phyloP scores from a whole-genome alignment of 176 grass and related monocot genomes.

The Musa troglodytarum region DNA sequence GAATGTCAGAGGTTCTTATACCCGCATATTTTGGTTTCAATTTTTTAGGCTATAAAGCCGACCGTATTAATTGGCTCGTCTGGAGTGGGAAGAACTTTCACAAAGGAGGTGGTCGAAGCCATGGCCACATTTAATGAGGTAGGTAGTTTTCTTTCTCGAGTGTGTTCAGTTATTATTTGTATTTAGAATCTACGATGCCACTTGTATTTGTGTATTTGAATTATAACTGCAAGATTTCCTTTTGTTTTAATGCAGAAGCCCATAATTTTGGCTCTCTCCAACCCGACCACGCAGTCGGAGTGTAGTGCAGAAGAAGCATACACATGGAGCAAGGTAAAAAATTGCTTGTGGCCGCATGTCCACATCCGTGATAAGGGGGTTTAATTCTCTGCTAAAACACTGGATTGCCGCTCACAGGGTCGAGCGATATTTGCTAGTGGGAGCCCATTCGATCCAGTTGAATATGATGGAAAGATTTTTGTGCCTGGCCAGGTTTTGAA shows the following conservation, averaged over 20 bases:
- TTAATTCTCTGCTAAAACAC: background rate
- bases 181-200: background rate
- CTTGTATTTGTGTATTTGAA: background rate
- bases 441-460: slow-evolving; percentile 90
- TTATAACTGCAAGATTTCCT: slow-evolving; percentile 14
- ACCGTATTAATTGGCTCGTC: slow-evolving; percentile 66
- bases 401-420: slow-evolving; percentile 37
- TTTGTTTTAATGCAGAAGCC: slow-evolving; percentile 40
- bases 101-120: slow-evolving; percentile 64
- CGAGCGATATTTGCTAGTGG: slow-evolving; percentile 84
- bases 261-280: slow-evolving; percentile 79
- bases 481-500: slow-evolving; percentile 72
- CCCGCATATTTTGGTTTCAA: background rate
- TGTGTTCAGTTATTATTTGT: background rate
- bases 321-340: slow-evolving; percentile 94
- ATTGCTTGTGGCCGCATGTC: background rate
- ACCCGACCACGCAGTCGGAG: slow-evolving; percentile 75
- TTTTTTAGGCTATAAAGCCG: slow-evolving; percentile 55
- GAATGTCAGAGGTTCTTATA: background rate
- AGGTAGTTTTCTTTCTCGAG: slow-evolving; percentile 6
- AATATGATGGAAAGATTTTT: slow-evolving; percentile 70
- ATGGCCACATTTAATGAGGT: slow-evolving; percentile 86
- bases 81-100: slow-evolving; percentile 81
- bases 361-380: background rate
- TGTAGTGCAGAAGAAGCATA: slow-evolving; percentile 95